Conservation (phyloP, 2,329 filamentous ascomycete species). For the Triangularia verruculosa region DNA sequence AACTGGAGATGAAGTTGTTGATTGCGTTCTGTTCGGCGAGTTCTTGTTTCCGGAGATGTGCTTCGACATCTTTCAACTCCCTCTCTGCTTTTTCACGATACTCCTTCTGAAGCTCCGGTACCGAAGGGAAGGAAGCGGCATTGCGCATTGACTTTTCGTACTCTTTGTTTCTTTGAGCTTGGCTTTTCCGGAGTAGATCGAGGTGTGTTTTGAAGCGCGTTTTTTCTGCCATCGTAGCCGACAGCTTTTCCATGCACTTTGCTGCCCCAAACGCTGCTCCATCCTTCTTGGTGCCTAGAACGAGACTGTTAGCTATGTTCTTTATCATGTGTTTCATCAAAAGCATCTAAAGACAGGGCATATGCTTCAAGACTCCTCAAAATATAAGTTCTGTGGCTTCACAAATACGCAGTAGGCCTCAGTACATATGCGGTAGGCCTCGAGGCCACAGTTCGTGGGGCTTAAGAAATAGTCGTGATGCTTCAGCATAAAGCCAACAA, state of each 20-base stretch:
- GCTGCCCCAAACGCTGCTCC: background rate
- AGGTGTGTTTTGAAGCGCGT: slow-evolving; percentile 12
- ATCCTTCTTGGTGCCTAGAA: background rate
- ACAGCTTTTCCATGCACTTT: slow-evolving; percentile 5
- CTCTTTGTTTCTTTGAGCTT: slow-evolving; percentile 20
- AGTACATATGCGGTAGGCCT: too few relatives aligned
- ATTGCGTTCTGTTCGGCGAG: background rate
- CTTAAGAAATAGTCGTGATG: too few relatives aligned
- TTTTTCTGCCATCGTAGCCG: background rate
- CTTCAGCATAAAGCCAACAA: too few relatives aligned
- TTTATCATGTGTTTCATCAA: too few relatives aligned
- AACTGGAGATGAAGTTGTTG: background rate
- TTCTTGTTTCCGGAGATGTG: slow-evolving; percentile 9
- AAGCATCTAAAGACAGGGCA: too few relatives aligned
- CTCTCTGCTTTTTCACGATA: slow-evolving; percentile 13
- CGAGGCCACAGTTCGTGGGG: too few relatives aligned
- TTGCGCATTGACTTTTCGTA: slow-evolving; percentile 24
- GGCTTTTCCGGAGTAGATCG: slow-evolving; percentile 17
- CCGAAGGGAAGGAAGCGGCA: slow-evolving; percentile 26
- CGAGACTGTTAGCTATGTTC: background rate
- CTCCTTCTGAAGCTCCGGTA: slow-evolving; percentile 27
- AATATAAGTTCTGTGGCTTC: too few relatives aligned
- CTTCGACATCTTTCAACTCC: slow-evolving; percentile 7
- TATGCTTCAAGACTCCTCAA: too few relatives aligned
- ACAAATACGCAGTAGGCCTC: too few relatives aligned